These are phyloP conservation scores for Lachancea kluyveri DNA, from an alignment of 805 yeast genomes.

Conservation along the genomic window DNA sequence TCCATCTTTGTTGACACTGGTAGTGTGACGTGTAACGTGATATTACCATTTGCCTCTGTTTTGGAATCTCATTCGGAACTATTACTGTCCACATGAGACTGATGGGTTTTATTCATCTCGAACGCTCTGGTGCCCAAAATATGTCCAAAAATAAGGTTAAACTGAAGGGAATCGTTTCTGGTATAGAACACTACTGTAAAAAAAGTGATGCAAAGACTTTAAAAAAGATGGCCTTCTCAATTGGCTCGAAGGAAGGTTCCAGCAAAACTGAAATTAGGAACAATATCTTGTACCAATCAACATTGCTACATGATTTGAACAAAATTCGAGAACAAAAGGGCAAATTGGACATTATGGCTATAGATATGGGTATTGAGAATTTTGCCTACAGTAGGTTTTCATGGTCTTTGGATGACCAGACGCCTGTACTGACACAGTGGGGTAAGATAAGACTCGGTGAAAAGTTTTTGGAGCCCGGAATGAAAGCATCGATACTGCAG, in stretches of 20 bases:
- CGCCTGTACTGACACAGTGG: constrained; percentile 31
- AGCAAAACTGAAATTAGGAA: constrained; percentile 14
- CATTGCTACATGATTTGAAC: constrained; percentile 10
- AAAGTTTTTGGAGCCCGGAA: constrained; percentile 6
- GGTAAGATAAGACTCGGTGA: constrained; percentile 28
- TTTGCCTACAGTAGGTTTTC: constrained; percentile 29
- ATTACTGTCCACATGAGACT: too few species aligned
- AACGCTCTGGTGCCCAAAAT: too few species aligned
- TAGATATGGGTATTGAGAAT: constrained; percentile 36
- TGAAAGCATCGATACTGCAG: constrained; percentile 2
- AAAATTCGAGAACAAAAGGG: constrained; percentile 8
- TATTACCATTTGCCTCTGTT: too few species aligned
- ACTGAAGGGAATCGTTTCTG: too few species aligned
- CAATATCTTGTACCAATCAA: constrained; percentile 13
- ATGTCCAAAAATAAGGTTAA: too few species aligned
- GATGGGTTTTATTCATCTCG: too few species aligned
- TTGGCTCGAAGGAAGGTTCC: constrained; percentile 20
- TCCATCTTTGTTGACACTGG: too few species aligned
- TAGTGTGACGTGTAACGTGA: too few species aligned
- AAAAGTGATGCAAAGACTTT: constrained; percentile 13
- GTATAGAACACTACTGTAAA: constrained; percentile 13
- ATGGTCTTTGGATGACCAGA: constrained; percentile 16
- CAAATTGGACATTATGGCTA: constrained; percentile 24
- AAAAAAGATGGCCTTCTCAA: constrained; percentile 14
- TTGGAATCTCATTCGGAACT: too few species aligned